Evolutionary conservation across 805 yeast genomes (phyloP), one percentile per base, ranked within the genome.

Genomic region (Kregervanrija pseudodelftensis): DNA sequence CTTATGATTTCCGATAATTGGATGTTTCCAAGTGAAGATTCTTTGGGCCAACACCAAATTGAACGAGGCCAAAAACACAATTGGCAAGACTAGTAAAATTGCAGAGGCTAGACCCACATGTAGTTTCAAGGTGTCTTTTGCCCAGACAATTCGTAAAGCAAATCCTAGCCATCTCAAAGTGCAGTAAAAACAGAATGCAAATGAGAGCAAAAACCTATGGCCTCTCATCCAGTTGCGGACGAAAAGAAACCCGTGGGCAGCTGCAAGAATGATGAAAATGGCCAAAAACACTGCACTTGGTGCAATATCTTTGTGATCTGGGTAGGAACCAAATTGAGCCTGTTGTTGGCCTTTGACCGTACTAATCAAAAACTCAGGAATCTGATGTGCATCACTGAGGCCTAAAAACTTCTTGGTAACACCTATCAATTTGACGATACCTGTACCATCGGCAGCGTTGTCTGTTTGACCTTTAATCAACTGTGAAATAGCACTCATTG

Each of bases 1-100:
- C 45, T 60, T 65, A 37, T 73, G 60, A 15, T 77, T 70, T 35
- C 89, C 90, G 10, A 79, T 72, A 42, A 76, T 79, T 8, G 91
- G 90, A 57, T 84, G 90, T 59, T 82, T 69, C 85, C 88, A 82
- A 5, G 87, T 80, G 62, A 82, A 81, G 16, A 83, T 66, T 58
- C 91, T 74, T 59, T 82, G 89, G 4, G 86, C 86, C 42, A 84
- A 63, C 16, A 82, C 73, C 60, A 82, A 68, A 56, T 80, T 80
- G 55, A 79, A 69, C 3, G 82, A 72, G 31, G 78, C 76, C 37
- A 83, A 57, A 28, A 78, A 57, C n/a, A 80, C 74, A 13, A 79
- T 71, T 3, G 88, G 79, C 9, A 80, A 64, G 50, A 79, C 71
- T 28, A 75, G 56, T 41, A 83, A 70, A 28, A 80, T 78, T 37